These are phyloP conservation scores for Mucuna pruriens DNA, from an alignment of 306 rosid species.

Conservation along the genomic window DNA sequence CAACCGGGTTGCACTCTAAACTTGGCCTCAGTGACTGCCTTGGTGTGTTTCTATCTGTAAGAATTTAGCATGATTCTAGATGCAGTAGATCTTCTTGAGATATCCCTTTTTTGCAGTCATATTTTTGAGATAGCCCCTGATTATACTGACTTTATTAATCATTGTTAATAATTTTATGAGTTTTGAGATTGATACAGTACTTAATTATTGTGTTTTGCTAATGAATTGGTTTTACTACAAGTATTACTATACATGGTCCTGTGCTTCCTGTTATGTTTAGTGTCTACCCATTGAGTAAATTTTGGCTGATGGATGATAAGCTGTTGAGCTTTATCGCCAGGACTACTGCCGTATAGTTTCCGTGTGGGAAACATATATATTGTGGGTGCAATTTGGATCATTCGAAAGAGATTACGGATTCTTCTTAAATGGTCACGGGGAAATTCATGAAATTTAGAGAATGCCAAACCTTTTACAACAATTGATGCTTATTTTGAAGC, in stretches of 20 bases:
- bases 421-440: conserved; percentile 5
- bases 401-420: conserved; percentile 8
- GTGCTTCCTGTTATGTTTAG: neutral
- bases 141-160: conserved; percentile 31
- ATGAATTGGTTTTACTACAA: neutral
- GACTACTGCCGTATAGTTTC: neutral
- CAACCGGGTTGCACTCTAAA: conserved; percentile 9
- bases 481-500: conserved; percentile 85
- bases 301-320: neutral
- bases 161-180: conserved; percentile 23
- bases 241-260: neutral
- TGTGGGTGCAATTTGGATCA: conserved; percentile 2
- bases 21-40: neutral
- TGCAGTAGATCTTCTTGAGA: conserved; percentile 18
- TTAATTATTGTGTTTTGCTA: neutral
- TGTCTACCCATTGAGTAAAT: neutral
- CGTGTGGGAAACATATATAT: neutral
- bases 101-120: neutral
- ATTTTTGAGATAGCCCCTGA: conserved; percentile 4
- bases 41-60: conserved; percentile 4
- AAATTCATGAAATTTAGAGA: conserved; percentile 44
- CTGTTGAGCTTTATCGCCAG: neutral
- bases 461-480: conserved; percentile 77
- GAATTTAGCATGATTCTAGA: conserved; percentile 23
- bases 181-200: conserved; percentile 17